Base-by-base conservation (phyloP, 345 rosid species). In the Populus davidiana region DNA sequence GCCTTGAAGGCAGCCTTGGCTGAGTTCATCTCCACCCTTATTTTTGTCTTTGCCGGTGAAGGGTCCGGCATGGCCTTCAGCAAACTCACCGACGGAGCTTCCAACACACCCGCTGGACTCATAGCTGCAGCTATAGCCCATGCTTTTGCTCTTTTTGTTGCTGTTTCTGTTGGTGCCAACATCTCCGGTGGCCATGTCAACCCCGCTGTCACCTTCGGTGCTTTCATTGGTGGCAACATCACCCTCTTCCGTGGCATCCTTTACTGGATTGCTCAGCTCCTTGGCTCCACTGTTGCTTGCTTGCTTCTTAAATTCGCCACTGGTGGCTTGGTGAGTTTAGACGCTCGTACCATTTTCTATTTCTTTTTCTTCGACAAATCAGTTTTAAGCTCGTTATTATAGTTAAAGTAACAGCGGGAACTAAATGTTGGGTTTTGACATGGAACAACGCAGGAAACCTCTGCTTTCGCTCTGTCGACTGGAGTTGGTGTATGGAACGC, bases 171-270 rank as follows among this genome's bases (percentile, higher is more conserved):
- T 8, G 87, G 87, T 16, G 95, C 95, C 61, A 94, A 94, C 86
- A 94, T 94, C 84, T 94, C 98, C 73, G 98, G 97, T 1, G 98
- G 98, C 73, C 98, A 94, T 73, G 98, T 94, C 74, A 93, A 93
- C 86, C 98, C 97, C 0, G 98, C 98, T 67, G 97, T 93, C 20
- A 93, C 98, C 44, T 93, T 93, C 71, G 98, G 98, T 0, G 94
- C 94, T 76, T 92, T 94, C 44, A 69, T 94, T 4, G 97, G 98
- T 6, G 98, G 98, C 1, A 92, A 94, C 89, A 92, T 94, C 89
- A 82, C 93, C 75, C 94, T 94, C 38, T 85, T 94, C 73, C 98
- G 97, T 63, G 98, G 95, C 43, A 82, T 94, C 77, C 87, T 92
- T 6, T 94, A 94, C 88, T 91, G 95, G 97, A 84, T 94, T 43